A percentile compares a stretch with the other conserved stretches of the same genome.
Conservation (phyloP, 139 green algal genomes). For the Chlorella sp. region DNA sequence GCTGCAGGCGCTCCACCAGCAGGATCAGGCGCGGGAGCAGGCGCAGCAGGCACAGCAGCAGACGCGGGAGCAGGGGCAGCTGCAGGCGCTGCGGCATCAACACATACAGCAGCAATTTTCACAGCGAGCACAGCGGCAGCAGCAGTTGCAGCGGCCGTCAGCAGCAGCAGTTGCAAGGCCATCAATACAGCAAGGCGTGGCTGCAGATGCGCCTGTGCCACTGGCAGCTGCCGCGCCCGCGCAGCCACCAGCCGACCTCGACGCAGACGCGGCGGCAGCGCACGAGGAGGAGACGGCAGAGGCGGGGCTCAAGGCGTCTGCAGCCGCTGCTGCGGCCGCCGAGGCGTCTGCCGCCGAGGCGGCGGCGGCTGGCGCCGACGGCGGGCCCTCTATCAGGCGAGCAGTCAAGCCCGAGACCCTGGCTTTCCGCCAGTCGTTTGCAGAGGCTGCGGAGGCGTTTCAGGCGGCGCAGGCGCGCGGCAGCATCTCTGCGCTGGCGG, state of each 20-base stretch:
- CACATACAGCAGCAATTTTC: background rate
- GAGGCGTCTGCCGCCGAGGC: background rate
- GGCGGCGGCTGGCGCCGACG: constrained; percentile 5
- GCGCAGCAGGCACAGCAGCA: constrained; percentile 1
- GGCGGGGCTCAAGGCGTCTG: background rate
- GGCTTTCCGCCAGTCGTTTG: constrained; percentile 21
- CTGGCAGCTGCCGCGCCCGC: no score
- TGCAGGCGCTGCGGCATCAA: no score
- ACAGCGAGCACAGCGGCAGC: no score
- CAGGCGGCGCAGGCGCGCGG: background rate
- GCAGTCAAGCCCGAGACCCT: constrained; percentile 22
- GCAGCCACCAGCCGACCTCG: background rate
- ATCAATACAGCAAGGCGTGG: no score
- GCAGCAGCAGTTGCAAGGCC: background rate
- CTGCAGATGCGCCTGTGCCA: no score
- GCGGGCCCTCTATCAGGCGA: no score
- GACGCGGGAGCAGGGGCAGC: background rate
- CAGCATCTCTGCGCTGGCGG: background rate
- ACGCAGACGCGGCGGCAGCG: background rate
- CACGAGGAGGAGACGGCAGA: constrained; percentile 13
- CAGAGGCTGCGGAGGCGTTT: constrained; percentile 1
- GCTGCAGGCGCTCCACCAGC: no score
- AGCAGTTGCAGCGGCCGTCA: background rate
- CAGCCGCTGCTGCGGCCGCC: background rate
- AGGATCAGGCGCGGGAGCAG: background rate